These are phyloP conservation scores for Cruciata laevipes DNA, from an alignment of 257 asterid genomes.

Conservation along the genomic window DNA sequence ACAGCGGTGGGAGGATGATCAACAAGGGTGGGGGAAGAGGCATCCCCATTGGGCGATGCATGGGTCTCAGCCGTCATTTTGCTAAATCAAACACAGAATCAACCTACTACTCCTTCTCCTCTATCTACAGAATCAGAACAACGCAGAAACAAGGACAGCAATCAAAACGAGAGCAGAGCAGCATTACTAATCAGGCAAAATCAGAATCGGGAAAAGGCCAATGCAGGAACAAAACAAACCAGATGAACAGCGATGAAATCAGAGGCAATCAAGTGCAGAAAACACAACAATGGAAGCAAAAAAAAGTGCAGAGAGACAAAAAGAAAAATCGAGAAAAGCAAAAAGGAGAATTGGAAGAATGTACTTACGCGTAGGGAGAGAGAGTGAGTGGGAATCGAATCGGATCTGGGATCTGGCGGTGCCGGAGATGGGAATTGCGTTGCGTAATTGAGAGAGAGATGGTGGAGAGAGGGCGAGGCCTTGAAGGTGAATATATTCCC, in stretches of 20 bases:
- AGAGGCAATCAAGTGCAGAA: not conserved
- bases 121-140: not conserved
- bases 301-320: not conserved
- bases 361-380: not conserved
- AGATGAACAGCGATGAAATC: not conserved
- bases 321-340: not conserved
- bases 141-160: not conserved
- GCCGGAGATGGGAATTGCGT: not conserved
- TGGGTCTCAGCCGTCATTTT: not conserved
- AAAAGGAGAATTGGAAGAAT: not conserved
- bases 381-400: not conserved
- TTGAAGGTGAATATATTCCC: not conserved
- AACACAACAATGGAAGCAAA: not conserved
- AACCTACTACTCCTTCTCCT: not conserved
- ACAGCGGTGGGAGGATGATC: slow-evolving; percentile 9
- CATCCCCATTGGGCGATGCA: not conserved
- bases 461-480: not conserved
- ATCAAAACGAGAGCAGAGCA: too few relatives aligned
- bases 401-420: slow-evolving; percentile 8
- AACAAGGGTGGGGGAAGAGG: not conserved
- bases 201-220: not conserved
- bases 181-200: not conserved
- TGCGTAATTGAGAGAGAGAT: not conserved
- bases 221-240: not conserved
- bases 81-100: not conserved